A percentile compares a stretch with the other conserved stretches of the same genome.
Conservation (phyloP, 306 rosid genomes). For the Pterocarpus macrocarpus region DNA sequence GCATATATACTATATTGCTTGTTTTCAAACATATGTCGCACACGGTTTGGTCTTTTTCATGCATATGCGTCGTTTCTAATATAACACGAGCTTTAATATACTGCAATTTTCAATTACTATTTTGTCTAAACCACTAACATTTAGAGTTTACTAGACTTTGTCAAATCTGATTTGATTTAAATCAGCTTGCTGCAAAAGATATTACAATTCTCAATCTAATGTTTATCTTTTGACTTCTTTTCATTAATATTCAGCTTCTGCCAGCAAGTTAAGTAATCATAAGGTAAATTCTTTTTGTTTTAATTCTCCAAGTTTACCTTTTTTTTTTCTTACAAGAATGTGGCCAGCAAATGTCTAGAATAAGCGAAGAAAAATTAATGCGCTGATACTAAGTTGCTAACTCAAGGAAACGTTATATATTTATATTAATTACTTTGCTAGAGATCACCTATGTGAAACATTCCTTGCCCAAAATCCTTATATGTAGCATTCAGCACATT, state of each 20-base stretch:
- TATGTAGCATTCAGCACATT: no score
- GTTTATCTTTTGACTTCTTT: background rate
- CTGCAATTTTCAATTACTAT: background rate
- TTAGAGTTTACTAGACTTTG: no score
- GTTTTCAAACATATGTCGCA: slow-evolving; percentile 29
- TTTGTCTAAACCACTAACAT: no score
- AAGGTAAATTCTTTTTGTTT: background rate
- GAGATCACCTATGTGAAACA: no score
- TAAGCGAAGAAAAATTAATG: background rate
- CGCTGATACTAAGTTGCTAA: background rate
- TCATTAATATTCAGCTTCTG: background rate
- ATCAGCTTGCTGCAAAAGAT: no score
- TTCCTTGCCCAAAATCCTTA: no score
- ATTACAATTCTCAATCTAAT: background rate
- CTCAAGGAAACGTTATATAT: no score
- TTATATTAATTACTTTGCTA: no score
- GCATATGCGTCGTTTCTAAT: slow-evolving; percentile 10
- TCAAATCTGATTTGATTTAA: no score
- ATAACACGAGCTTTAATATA: background rate
- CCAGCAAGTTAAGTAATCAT: no score
- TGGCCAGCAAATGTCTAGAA: background rate
- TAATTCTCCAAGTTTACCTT: background rate
- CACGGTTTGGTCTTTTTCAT: background rate
- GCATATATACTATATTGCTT: background rate
- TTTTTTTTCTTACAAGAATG: background rate